Evolutionary conservation across 2,329 filamentous ascomycete genomes (phyloP).

Genomic region (Talaromyces islandicus): DNA sequence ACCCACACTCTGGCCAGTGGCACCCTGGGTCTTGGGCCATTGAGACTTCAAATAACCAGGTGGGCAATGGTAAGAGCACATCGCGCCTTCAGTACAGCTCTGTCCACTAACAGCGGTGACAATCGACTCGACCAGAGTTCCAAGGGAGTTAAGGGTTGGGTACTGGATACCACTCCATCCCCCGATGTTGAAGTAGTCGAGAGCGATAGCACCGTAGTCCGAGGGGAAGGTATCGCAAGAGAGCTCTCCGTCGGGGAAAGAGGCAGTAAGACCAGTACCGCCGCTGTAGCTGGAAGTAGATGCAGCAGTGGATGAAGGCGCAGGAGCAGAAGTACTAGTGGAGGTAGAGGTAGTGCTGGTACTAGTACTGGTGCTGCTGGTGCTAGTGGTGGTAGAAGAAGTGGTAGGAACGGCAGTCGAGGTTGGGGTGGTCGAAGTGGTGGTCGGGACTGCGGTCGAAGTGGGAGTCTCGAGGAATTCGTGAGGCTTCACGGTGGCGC

Average conservation of each 20-base stretch:
- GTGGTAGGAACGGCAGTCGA: conserved; percentile 15
- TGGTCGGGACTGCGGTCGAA: conserved; percentile 4
- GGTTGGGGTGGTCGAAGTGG: conserved; percentile 11
- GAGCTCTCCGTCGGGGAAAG: conserved; percentile 71
- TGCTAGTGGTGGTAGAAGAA: conserved; percentile 14
- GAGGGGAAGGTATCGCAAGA: conserved; percentile 70
- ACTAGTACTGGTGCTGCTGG: conserved; percentile 11
- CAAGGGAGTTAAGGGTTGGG: conserved; percentile 39
- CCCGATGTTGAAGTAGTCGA: conserved; percentile 62
- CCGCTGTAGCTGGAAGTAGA: conserved; percentile 15
- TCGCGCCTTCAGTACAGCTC: conserved; percentile 56
- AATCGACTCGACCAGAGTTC: conserved; percentile 58
- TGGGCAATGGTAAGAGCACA: conserved; percentile 94
- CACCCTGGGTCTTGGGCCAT: conserved; percentile 74
- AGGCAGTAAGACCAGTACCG: conserved; percentile 52
- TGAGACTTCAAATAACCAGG: conserved; percentile 87
- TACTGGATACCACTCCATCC: conserved; percentile 80
- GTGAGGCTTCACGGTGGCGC: conserved; percentile 29
- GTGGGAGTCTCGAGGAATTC: conserved; percentile 45
- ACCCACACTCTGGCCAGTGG: conserved; percentile 77
- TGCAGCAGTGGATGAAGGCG: conserved; percentile 9
- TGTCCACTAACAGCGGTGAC: conserved; percentile 57
- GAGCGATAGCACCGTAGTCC: conserved; percentile 68
- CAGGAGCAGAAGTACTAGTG: conserved; percentile 14
- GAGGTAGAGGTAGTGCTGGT: conserved; percentile 14